These are phyloP conservation scores for Echium plantagineum DNA, from an alignment of 257 asterid genomes.

Conservation along the genomic window DNA sequence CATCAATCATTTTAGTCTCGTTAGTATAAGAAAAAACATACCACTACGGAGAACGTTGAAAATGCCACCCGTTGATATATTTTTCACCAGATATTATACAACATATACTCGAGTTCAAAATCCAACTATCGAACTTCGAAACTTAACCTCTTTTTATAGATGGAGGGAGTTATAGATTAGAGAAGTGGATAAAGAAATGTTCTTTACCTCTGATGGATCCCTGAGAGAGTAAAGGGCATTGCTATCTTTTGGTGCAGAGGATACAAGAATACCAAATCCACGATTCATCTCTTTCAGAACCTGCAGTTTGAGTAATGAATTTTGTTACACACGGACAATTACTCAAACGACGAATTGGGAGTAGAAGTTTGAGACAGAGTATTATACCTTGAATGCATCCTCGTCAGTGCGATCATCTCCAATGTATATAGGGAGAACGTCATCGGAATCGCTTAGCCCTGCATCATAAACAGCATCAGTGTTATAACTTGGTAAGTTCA, in stretches of 20 bases:
- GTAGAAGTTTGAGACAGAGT: neutral
- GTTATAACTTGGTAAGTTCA: neutral
- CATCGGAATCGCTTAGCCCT: conserved; percentile 60
- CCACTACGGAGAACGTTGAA: too few species aligned
- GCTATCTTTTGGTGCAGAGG: conserved; percentile 80
- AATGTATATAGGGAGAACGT: conserved; percentile 74
- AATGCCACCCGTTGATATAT: too few species aligned
- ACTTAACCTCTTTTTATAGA: neutral
- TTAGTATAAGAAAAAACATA: neutral
- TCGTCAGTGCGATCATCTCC: conserved; percentile 98
- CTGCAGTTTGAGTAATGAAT: conserved; percentile 20
- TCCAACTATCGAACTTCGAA: neutral
- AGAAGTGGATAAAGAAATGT: neutral
- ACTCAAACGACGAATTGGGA: neutral
- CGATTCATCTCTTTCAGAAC: conserved; percentile 54
- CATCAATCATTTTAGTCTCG: neutral
- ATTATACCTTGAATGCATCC: conserved; percentile 87
- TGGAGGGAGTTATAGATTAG: neutral
- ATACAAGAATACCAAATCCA: conserved; percentile 83
- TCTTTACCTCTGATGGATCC: conserved; percentile 80
- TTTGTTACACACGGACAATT: neutral
- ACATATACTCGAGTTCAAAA: neutral
- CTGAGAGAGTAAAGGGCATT: conserved; percentile 76
- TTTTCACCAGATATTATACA: neutral
- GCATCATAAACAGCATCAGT: conserved; percentile 3